Percentiles rank a stretch among this genome's conserved stretches.
Conservation (phyloP, 2,329 filamentous ascomycete genomes). For the Teratosphaeria epicoccoides region DNA sequence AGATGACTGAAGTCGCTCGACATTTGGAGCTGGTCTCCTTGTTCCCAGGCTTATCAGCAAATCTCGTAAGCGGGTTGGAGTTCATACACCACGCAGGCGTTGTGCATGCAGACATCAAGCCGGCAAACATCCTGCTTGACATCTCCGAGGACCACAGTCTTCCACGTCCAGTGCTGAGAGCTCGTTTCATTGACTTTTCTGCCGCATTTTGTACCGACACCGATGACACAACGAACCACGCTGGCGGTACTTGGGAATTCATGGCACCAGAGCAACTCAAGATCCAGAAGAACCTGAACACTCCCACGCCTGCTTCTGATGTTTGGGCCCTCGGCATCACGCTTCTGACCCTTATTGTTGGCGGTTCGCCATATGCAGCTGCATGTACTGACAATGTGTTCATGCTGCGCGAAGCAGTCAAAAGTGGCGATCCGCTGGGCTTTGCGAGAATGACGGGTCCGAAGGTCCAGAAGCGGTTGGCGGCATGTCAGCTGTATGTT, state of each 20-base stretch:
- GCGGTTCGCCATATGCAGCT: constrained; percentile 31
- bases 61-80: constrained; percentile 31
- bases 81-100: constrained; percentile 33
- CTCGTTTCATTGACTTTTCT: constrained; percentile 36
- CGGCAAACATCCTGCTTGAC: constrained; percentile 35
- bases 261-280: constrained; percentile 30
- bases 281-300: constrained; percentile 17
- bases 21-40: constrained; percentile 26
- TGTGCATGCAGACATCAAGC: constrained; percentile 39
- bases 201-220: constrained; percentile 24
- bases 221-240: constrained; percentile 13
- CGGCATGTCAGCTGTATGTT: constrained; percentile 24
- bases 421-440: constrained; percentile 31
- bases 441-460: constrained; percentile 29
- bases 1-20: constrained; percentile 26
- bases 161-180: constrained; percentile 14
- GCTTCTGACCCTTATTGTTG: constrained; percentile 33
- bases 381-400: constrained; percentile 31
- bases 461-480: constrained; percentile 22
- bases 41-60: constrained; percentile 31
- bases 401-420: constrained; percentile 35
- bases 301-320: constrained; percentile 28
- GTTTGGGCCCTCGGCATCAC: constrained; percentile 38
- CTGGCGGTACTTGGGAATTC: constrained; percentile 39
- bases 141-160: constrained; percentile 15